Evolutionary conservation across 75 land plant genomes (phyloP), one percentile per base, ranked within the genome.

Genomic region (Adiantum capillusveneris): DNA sequence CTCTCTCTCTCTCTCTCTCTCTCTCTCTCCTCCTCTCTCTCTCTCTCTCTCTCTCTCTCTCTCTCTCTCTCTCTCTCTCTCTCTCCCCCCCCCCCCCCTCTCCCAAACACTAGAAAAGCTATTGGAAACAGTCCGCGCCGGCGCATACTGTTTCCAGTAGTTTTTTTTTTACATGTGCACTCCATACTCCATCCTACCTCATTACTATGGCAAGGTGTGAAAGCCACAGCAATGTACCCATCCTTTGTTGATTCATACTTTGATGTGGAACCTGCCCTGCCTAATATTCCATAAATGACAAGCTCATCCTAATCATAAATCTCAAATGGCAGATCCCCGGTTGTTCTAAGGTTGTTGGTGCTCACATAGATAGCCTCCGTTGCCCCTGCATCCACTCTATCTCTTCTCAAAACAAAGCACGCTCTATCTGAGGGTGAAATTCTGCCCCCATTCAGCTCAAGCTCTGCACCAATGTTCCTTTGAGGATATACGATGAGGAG

Each of bases 361-460:
- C 77, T 76, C 13, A 90, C 78, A 56, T 83, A 90, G 24, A 82
- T 83, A n/a, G 72, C 82, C 68, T 83, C 91, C 0, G 65, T 63
- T 18, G 84, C 56, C 29, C 66, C 83, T 31, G 71, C 66, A 28
- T 84, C 79, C 14, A 81, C 39, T 1, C 92, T 75, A 57, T 86
- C 91, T 0, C 92, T 73, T 31, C 84, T 74, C 0, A 90, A 78
- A 31, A 61, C 29, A 16, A 86, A 52, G 16, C 70, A 48, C 6
- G 73, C 75, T 25, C 77, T 11, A 0, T 80, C 83, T 12, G 95
- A 77, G 5, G 95, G 76, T 6, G 86, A 81, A 9, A 85, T 57
- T 14, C 86, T 65, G 1, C 75, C 53, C 57, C 86, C 86, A 39
- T 89, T 89, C 53, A 89, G 74, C 66, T 89, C 95, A 21, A 89